phyloP scores from a whole-genome alignment of 805 yeast genomes.

The Wickerhamomyces alni region DNA sequence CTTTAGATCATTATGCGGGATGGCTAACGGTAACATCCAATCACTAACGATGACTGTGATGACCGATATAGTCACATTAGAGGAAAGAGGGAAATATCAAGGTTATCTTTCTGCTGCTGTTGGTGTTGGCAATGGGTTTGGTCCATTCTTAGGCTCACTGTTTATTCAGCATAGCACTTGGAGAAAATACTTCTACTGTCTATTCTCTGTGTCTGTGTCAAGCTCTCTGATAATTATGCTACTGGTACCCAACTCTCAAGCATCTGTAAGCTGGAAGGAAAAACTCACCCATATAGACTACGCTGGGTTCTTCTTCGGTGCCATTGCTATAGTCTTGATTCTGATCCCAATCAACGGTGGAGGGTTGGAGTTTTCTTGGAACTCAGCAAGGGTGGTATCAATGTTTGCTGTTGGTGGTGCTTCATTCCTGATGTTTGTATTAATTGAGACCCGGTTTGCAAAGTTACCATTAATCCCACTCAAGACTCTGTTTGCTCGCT shows the following conservation, averaged over 20 bases:
- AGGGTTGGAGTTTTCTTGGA: slow-evolving; percentile 54
- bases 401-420: slow-evolving; percentile 38
- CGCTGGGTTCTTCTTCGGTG: slow-evolving; percentile 42
- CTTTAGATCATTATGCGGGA: slow-evolving; percentile 52
- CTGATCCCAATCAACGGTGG: slow-evolving; percentile 57
- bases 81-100: slow-evolving; percentile 50
- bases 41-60: slow-evolving; percentile 47
- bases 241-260: slow-evolving; percentile 32
- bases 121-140: slow-evolving; percentile 42
- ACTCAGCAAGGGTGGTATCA: slow-evolving; percentile 34
- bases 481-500: slow-evolving; percentile 30
- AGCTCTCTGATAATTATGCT: slow-evolving; percentile 39
- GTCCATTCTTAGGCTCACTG: slow-evolving; percentile 40
- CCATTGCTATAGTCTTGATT: slow-evolving; percentile 42
- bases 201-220: slow-evolving; percentile 37
- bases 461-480: slow-evolving; percentile 51
- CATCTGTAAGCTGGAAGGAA: slow-evolving; percentile 29
- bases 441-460: slow-evolving; percentile 40
- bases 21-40: slow-evolving; percentile 49
- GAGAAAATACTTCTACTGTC: slow-evolving; percentile 36
- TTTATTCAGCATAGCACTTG: slow-evolving; percentile 30
- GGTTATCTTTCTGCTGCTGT: slow-evolving; percentile 47
- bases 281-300: slow-evolving; percentile 49
- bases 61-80: slow-evolving; percentile 48
- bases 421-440: slow-evolving; percentile 35